These are phyloP conservation scores for Beta lomatogona DNA, from an alignment of 179 eudicot species.

Conservation along the genomic window DNA sequence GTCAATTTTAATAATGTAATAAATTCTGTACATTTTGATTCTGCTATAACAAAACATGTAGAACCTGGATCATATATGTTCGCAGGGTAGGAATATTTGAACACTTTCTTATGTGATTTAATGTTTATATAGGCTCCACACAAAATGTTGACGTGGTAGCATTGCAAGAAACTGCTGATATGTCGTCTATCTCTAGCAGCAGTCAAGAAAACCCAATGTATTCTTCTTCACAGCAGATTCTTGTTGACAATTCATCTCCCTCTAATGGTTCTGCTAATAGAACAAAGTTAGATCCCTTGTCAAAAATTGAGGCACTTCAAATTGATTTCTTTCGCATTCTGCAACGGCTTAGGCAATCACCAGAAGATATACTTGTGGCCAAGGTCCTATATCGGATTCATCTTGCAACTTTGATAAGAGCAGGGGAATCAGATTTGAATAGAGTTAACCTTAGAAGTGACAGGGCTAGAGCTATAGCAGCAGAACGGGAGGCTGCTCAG, in stretches of 20 bases:
- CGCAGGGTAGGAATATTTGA: neutral
- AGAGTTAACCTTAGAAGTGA: slow-evolving; percentile 66
- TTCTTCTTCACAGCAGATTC: slow-evolving; percentile 38
- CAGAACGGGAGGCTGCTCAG: slow-evolving; percentile 65
- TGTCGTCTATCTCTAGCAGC: slow-evolving; percentile 32
- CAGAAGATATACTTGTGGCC: slow-evolving; percentile 70
- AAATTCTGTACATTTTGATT: neutral
- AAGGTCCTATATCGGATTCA: slow-evolving; percentile 88
- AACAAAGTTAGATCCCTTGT: slow-evolving; percentile 57
- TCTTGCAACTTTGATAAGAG: slow-evolving; percentile 77
- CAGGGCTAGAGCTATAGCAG: slow-evolving; percentile 64
- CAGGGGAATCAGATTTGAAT: slow-evolving; percentile 82
- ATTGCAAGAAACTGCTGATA: slow-evolving; percentile 39
- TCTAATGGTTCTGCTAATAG: slow-evolving; percentile 30
- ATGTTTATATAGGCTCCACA: slow-evolving; percentile 34
- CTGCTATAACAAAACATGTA: neutral
- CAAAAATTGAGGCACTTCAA: slow-evolving; percentile 69
- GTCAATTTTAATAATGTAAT: neutral
- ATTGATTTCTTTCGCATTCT: slow-evolving; percentile 70
- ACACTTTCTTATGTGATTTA: slow-evolving; percentile 15
- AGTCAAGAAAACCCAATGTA: slow-evolving; percentile 39
- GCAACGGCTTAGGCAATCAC: slow-evolving; percentile 60
- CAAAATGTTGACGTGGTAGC: slow-evolving; percentile 33
- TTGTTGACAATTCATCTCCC: slow-evolving; percentile 36
- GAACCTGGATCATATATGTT: neutral